These are phyloP conservation scores for Aureobasidium sp. DNA, from an alignment of 2,329 filamentous ascomycete genomes.

Conservation along the genomic window DNA sequence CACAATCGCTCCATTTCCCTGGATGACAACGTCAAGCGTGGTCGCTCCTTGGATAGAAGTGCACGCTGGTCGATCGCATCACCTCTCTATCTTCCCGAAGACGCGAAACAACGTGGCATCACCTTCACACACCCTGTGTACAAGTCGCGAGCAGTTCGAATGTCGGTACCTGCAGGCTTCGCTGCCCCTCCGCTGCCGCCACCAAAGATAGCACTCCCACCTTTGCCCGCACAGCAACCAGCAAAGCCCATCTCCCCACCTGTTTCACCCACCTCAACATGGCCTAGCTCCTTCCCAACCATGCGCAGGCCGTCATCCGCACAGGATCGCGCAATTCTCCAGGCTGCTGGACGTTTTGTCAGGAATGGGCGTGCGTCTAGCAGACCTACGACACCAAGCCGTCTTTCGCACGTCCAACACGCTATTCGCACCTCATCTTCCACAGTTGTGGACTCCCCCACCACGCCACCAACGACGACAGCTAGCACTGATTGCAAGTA, in stretches of 20 bases:
- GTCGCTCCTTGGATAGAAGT: not conserved
- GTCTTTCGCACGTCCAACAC: slow-evolving; percentile 13
- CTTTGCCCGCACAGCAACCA: slow-evolving; percentile 1
- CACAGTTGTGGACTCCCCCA: not conserved
- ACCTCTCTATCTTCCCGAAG: slow-evolving; percentile 8
- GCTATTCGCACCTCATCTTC: not conserved
- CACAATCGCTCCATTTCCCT: not conserved
- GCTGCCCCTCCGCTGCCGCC: slow-evolving; percentile 14
- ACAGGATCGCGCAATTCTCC: slow-evolving; percentile 21
- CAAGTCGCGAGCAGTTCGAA: not conserved
- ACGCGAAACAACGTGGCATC: not conserved
- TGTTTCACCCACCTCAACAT: slow-evolving; percentile 25
- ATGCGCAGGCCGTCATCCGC: slow-evolving; percentile 20
- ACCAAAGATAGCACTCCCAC: slow-evolving; percentile 9
- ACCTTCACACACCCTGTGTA: slow-evolving; percentile 1
- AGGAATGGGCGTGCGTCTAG: slow-evolving; percentile 15
- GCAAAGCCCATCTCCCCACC: slow-evolving; percentile 23
- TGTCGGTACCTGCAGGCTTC: slow-evolving; percentile 8
- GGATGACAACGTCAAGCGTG: not conserved
- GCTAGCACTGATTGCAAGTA: not conserved
- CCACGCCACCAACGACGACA: slow-evolving; percentile 15
- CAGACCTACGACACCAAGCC: slow-evolving; percentile 12
- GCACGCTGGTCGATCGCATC: slow-evolving; percentile 24
- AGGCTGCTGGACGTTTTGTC: slow-evolving; percentile 22
- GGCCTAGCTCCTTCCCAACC: slow-evolving; percentile 17